Evolutionary conservation across 1,284 basidiomycete genomes (phyloP).

Genomic region (Apiotrichum brassicae): DNA sequence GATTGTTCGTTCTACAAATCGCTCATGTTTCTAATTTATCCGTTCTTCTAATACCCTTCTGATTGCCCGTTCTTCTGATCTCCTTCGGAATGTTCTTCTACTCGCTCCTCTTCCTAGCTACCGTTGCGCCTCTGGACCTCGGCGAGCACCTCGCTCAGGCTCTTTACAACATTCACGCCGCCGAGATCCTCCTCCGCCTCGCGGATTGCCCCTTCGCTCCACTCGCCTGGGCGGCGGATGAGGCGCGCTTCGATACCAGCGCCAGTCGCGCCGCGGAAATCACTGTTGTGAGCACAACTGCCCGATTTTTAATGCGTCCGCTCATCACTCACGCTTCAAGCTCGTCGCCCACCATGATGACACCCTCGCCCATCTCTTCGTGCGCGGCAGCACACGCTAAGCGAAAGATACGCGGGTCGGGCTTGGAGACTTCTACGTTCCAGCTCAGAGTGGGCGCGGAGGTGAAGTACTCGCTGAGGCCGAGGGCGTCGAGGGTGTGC

Average conservation of each 20-base stretch:
- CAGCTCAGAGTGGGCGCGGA: constrained; percentile 41
- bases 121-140: constrained; percentile 16
- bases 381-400: constrained; percentile 27
- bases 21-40: too few species aligned
- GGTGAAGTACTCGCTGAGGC: constrained; percentile 31
- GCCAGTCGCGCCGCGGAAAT: constrained; percentile 33
- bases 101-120: too few species aligned
- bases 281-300: constrained; percentile 23
- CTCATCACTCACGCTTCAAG: constrained; percentile 37
- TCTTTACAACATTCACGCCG: constrained; percentile 25
- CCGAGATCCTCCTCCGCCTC: constrained; percentile 27
- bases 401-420: constrained; percentile 33
- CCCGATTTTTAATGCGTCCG: neutral
- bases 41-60: too few species aligned
- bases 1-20: too few species aligned
- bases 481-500: constrained; percentile 30
- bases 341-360: constrained; percentile 47
- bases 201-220: constrained; percentile 42
- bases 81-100: too few species aligned
- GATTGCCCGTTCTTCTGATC: too few species aligned
- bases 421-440: constrained; percentile 40
- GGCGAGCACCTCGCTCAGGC: constrained; percentile 28
- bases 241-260: constrained; percentile 41
- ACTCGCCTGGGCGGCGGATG: constrained; percentile 38
- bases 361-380: constrained; percentile 28